These are phyloP conservation scores for Lithospermum erythrorhizon DNA, from an alignment of 257 asterid species.

Conservation along the genomic window DNA sequence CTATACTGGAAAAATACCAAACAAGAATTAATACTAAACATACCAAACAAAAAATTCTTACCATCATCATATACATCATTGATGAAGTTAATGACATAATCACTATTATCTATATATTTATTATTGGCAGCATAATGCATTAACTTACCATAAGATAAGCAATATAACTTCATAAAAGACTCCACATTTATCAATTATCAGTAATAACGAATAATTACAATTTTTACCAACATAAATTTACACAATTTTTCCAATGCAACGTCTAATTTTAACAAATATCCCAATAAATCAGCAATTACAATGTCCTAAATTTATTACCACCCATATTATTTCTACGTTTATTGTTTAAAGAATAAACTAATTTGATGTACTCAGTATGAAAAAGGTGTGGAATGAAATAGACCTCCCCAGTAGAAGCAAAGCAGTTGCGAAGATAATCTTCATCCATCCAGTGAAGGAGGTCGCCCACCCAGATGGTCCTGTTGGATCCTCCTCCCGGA, in stretches of 20 bases:
- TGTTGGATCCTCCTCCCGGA: conserved; percentile 52
- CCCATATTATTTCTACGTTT: too few relatives aligned
- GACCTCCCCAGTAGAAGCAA: conserved; percentile 84
- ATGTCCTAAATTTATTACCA: too few relatives aligned
- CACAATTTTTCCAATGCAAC: not conserved
- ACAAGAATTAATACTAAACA: not conserved
- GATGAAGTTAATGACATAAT: not conserved
- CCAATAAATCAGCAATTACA: too few relatives aligned
- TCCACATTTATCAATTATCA: not conserved
- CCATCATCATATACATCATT: not conserved
- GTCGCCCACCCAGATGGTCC: conserved; percentile 98
- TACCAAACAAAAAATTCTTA: not conserved
- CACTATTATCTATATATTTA: too few relatives aligned
- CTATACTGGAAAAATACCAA: not conserved
- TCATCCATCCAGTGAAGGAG: conserved; percentile 94
- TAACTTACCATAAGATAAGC: not conserved
- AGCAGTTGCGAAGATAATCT: conserved; percentile 89
- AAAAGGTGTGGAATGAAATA: not conserved
- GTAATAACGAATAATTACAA: not conserved
- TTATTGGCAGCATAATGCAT: not conserved
- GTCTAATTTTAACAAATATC: not conserved
- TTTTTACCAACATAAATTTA: not conserved
- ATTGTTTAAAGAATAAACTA: too few relatives aligned
- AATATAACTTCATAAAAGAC: not conserved
- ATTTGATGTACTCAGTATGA: too few relatives aligned